A percentile compares a stretch with the other conserved stretches of the same genome.
Evolutionary conservation across 768 basidiomycete genomes (phyloP).

Genomic region (Leccinum barrowsii): DNA sequence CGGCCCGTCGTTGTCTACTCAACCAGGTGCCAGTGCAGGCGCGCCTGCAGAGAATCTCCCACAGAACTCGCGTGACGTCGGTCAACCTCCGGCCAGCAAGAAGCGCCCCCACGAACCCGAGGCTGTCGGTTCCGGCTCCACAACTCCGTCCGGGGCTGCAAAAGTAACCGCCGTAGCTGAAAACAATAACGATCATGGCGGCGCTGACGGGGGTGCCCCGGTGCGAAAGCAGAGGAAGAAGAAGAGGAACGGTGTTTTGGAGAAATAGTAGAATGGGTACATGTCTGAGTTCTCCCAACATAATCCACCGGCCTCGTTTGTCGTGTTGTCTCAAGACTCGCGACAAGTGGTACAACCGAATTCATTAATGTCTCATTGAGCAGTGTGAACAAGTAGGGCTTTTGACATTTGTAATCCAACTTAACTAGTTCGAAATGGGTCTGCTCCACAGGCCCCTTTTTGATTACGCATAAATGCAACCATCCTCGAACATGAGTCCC

Average conservation of each 20-base stretch:
- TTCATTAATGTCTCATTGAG: no score
- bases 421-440: background rate
- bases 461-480: background rate
- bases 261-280: constrained; percentile 8
- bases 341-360: no score
- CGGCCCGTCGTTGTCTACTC: background rate
- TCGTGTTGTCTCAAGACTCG: no score
- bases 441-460: constrained; percentile 10
- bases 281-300: background rate
- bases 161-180: background rate
- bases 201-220: background rate
- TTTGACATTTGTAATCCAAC: background rate
- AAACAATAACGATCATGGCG: background rate
- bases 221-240: constrained; percentile 25
- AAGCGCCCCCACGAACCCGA: constrained; percentile 25
- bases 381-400: no score
- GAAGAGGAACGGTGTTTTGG: background rate
- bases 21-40: background rate
- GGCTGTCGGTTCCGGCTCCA: background rate
- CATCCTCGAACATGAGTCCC: constrained; percentile 18
- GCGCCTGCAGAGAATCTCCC: background rate
- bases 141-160: background rate
- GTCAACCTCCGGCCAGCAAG: background rate
- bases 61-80: background rate
- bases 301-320: no score